phyloP scores from a whole-genome alignment of 106 monocot species.

The Acorus gramineus region DNA sequence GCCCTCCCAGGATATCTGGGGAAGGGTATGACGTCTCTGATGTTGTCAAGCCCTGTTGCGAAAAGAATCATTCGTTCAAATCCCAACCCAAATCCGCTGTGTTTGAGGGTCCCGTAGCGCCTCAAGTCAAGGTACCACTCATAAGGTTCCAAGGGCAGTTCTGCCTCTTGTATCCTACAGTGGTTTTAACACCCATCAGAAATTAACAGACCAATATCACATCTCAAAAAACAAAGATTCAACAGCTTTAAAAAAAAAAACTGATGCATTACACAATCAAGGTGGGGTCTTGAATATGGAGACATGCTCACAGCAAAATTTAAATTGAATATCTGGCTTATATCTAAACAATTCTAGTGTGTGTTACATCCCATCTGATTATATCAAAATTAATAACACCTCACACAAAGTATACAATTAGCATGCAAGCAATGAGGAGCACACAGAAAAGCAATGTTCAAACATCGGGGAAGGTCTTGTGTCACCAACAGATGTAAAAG shows the following conservation, averaged over 20 bases:
- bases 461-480: neutral
- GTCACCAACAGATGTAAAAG: neutral
- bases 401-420: too few relatives aligned
- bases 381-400: too few relatives aligned
- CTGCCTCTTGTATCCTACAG: constrained; percentile 60
- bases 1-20: constrained; percentile 88
- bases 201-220: too few relatives aligned
- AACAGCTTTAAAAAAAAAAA: neutral
- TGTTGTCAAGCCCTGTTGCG: constrained; percentile 89
- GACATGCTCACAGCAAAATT: too few relatives aligned
- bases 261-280: neutral
- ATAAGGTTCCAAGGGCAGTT: constrained; percentile 75
- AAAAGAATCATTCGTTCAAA: constrained; percentile 93
- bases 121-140: constrained; percentile 98
- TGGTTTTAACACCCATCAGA: neutral
- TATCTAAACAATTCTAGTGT: too few relatives aligned
- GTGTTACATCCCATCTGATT: too few relatives aligned
- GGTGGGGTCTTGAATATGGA: too few relatives aligned
- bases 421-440: too few relatives aligned
- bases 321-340: too few relatives aligned
- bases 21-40: constrained; percentile 93
- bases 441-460: neutral
- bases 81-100: constrained; percentile 81
- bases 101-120: constrained; percentile 70
- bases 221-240: neutral